Percentiles rank a stretch among this genome's conserved stretches.
These are phyloP conservation scores for Xylariaceae sp. DNA, from an alignment of 2,329 filamentous ascomycete species.

Conservation along the genomic window DNA sequence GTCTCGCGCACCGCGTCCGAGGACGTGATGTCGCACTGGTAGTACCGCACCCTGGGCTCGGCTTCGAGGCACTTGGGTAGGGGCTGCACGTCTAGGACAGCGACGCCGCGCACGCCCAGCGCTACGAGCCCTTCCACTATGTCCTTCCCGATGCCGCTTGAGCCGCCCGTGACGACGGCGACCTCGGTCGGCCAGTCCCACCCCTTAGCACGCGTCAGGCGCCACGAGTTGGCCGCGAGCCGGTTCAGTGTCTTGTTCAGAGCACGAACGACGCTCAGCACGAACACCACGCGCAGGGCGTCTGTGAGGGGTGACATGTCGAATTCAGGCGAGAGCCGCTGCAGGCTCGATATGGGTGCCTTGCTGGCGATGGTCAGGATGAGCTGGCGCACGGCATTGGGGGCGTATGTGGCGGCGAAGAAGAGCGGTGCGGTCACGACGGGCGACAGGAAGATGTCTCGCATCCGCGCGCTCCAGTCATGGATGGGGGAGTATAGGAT, in stretches of 20 bases:
- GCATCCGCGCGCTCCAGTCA: slow-evolving; percentile 1
- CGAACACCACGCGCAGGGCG: slow-evolving; percentile 11
- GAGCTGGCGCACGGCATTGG: slow-evolving; percentile 5
- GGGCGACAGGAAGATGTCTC: slow-evolving; percentile 10
- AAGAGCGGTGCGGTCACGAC: slow-evolving; percentile 14
- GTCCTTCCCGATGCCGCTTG: slow-evolving; percentile 15
- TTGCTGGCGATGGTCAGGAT: slow-evolving; percentile 3
- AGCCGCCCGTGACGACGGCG: slow-evolving; percentile 16
- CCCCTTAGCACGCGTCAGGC: slow-evolving; percentile 9
- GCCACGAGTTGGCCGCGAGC: slow-evolving; percentile 14
- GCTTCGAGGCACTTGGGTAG: slow-evolving; percentile 12
- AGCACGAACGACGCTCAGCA: slow-evolving; percentile 4
- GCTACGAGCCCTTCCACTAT: slow-evolving; percentile 13
- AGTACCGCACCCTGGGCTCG: slow-evolving; percentile 10
- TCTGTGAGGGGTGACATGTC: slow-evolving; percentile 2
- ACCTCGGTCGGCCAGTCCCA: slow-evolving; percentile 19
- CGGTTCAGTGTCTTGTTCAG: slow-evolving; percentile 10
- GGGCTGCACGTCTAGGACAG: slow-evolving; percentile 15
- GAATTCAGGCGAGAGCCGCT: neutral
- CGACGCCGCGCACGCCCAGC: slow-evolving; percentile 12
- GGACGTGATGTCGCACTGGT: slow-evolving; percentile 15
- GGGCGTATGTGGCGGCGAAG: slow-evolving; percentile 9
- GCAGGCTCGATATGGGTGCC: slow-evolving; percentile 2
- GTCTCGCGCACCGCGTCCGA: slow-evolving; percentile 9
- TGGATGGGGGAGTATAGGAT: slow-evolving; percentile 6